A percentile compares a stretch with the other conserved stretches of the same genome.
These are phyloP conservation scores for Marasmius sp. DNA, from an alignment of 1,284 basidiomycete genomes.

Conservation along the genomic window DNA sequence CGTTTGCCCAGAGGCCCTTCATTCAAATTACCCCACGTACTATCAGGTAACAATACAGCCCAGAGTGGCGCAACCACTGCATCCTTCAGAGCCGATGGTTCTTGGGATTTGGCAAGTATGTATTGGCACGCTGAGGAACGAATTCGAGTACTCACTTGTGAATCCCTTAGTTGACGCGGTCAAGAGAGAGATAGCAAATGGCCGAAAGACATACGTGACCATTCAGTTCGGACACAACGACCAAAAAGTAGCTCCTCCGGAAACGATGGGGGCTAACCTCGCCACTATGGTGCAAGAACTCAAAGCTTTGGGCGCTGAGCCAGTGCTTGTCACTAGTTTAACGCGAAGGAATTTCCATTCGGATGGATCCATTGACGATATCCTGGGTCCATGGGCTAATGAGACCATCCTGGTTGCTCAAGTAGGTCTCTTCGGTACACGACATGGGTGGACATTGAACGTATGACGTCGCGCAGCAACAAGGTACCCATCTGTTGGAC, in stretches of 20 bases:
- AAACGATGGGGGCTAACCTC: conserved; percentile 44
- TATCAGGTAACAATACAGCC: conserved; percentile 25
- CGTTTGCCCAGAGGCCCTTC: conserved; percentile 6
- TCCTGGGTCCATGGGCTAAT: conserved; percentile 41
- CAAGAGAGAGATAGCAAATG: conserved; percentile 34
- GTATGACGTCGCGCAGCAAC: conserved; percentile 20
- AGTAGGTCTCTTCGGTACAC: neutral
- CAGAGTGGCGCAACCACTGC: conserved; percentile 44
- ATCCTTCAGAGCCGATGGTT: conserved; percentile 38
- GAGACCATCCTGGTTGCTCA: conserved; percentile 37
- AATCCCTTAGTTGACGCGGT: conserved; percentile 20
- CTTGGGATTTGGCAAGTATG: conserved; percentile 30
- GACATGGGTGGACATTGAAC: neutral
- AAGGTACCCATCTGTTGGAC: conserved; percentile 39
- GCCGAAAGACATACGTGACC: conserved; percentile 37
- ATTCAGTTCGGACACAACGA: conserved; percentile 50
- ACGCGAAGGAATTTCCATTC: conserved; percentile 39
- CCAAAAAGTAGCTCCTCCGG: conserved; percentile 43
- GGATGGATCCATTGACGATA: conserved; percentile 38
- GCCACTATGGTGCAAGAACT: conserved; percentile 41
- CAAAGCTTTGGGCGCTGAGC: conserved; percentile 36
- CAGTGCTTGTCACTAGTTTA: conserved; percentile 42
- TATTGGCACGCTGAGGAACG: neutral
- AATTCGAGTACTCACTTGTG: neutral
- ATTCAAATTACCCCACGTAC: neutral